Conservation (phyloP, 2,329 filamentous ascomycete species). For the Graphilbum fragrans region DNA sequence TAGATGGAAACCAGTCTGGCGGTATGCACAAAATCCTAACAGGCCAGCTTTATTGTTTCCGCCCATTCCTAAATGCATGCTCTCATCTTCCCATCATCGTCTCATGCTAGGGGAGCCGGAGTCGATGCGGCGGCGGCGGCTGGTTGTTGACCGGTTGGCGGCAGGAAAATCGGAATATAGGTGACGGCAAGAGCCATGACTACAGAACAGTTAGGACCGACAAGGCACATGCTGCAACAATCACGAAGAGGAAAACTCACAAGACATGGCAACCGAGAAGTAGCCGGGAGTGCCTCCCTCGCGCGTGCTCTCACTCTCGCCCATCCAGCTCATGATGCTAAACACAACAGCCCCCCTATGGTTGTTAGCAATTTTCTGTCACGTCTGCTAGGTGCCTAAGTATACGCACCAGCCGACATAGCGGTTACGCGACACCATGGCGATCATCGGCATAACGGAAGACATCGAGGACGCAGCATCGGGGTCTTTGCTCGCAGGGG, state of each 20-base stretch:
- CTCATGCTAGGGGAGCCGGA: no score
- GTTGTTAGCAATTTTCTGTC: conserved; percentile 1
- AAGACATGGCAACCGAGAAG: conserved; percentile 23
- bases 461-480: conserved; percentile 62
- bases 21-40: no score
- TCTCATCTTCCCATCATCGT: not conserved
- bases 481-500: conserved; percentile 48
- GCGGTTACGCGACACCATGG: conserved; percentile 87
- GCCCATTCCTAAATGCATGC: not conserved
- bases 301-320: conserved; percentile 56
- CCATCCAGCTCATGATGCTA: conserved; percentile 64
- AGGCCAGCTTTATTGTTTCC: no score
- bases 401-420: conserved; percentile 51
- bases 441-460: conserved; percentile 87
- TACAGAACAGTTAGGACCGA: conserved; percentile 5
- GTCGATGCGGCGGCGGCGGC: conserved; percentile 15
- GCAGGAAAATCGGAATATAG: conserved; percentile 24
- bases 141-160: conserved; percentile 13
- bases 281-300: conserved; percentile 53
- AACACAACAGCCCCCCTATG: conserved; percentile 62
- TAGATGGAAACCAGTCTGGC: no score
- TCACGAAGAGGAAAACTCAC: conserved; percentile 11
- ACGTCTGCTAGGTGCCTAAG: not conserved
- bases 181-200: conserved; percentile 23
- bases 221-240: no score